A percentile compares a stretch with the other conserved stretches of the same genome.
These are phyloP conservation scores for Solanum chiquidenum DNA, from an alignment of 257 asterid species.

Conservation along the genomic window DNA sequence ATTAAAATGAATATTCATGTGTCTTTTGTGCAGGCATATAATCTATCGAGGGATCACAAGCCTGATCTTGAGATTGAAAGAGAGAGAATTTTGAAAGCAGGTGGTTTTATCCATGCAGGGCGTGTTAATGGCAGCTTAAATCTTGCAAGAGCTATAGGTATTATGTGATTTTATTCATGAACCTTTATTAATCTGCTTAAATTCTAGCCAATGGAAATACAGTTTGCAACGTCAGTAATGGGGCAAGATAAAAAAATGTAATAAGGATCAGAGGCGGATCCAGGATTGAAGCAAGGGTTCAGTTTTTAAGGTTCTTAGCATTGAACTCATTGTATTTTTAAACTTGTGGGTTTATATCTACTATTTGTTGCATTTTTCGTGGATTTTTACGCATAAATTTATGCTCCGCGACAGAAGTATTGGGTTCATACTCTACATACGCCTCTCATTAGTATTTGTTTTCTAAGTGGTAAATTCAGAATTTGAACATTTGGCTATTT, in stretches of 20 bases:
- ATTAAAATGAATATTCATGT: neutral
- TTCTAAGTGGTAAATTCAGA: neutral
- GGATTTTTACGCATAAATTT: neutral
- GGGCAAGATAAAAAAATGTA: neutral
- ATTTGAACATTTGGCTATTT: neutral
- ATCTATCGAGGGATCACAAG: conserved; percentile 94
- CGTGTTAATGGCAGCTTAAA: conserved; percentile 94
- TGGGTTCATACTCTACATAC: neutral
- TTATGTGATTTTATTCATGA: neutral
- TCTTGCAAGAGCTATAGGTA: conserved; percentile 97
- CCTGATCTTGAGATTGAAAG: conserved; percentile 93
- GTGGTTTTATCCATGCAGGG: conserved; percentile 94
- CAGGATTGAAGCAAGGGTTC: neutral
- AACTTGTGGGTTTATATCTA: neutral
- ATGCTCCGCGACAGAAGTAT: neutral
- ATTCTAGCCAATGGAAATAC: neutral
- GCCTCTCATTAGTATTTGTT: neutral
- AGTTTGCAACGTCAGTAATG: neutral
- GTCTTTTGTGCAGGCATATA: conserved; percentile 54
- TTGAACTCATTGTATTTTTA: neutral
- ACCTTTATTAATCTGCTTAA: neutral
- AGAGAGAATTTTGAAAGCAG: conserved; percentile 85
- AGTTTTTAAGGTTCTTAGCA: neutral
- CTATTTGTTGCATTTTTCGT: neutral
- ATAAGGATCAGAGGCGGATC: neutral